Base-by-base conservation (phyloP, 441 rosid species). In the Omphalea diandra region DNA sequence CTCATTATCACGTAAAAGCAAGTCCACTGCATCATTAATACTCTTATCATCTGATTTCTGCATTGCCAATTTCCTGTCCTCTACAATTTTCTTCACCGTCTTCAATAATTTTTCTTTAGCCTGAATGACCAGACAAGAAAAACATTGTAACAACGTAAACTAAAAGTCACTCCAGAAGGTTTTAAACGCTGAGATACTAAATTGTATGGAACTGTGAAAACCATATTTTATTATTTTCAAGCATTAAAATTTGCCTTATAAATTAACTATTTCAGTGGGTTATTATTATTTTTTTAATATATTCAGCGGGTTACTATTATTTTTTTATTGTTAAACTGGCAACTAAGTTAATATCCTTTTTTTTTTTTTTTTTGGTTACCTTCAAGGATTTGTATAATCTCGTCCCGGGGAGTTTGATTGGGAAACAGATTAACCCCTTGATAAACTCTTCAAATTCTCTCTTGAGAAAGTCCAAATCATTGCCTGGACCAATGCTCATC, bases 381-480 rank as follows among this genome's bases (percentile, higher is more conserved):
- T 90, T 85, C 40, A 91, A 75, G 29, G 98, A 94, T 71, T 85
- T 83, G 68, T 87, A 79, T 20, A 94, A 90, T 73, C 87, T 88
- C 4, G 84, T 87, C 65, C 98, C 98, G 18, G 97, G 98, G 38
- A 94, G 32, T 67, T 94, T 88, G 66, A 94, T 35, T 14, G 98
- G 98, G 15, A 94, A 76, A 73, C 96, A 90, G 86, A 91, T 94
- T 32, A 94, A 88, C 17, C 97, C 98, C 57, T 75, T 80, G 73
- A 90, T 86, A 61, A 91, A 91, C 54, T 83, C 80, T 69, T 90
- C 89, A 70, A 91, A 94, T 61, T 91, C 85, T 79, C 75, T 73
- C 71, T 90, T 87, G 1, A 94, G 71, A 47, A 80, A 75, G 33
- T 87, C 88, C 69, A 94, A 77, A 52, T 91, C 94, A 38, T 81